A percentile compares a stretch with the other conserved stretches of the same genome.
Evolutionary conservation across 345 rosid species (phyloP).

Genomic region (Gossypium sturtianum): DNA sequence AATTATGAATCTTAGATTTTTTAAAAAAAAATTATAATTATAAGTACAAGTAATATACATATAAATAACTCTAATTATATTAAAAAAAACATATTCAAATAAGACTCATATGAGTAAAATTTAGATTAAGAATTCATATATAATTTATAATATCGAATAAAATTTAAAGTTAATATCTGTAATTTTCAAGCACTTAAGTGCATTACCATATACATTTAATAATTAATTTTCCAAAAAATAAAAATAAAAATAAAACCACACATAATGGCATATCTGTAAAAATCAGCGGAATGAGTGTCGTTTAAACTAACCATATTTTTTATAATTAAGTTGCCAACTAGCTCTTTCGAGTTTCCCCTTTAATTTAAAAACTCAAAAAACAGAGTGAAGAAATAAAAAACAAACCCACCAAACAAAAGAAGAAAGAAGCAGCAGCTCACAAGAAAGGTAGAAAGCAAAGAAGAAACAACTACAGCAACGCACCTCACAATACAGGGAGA

Average conservation of each 20-base stretch:
- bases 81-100: too few relatives aligned
- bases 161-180: too few relatives aligned
- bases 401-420: neutral
- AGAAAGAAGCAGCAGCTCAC: neutral
- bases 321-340: neutral
- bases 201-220: too few relatives aligned
- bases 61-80: too few relatives aligned
- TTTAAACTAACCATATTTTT: neutral
- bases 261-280: conserved; percentile 32
- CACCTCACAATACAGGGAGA: neutral
- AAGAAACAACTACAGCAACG: neutral
- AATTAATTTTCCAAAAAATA: neutral
- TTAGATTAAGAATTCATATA: too few relatives aligned
- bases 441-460: neutral
- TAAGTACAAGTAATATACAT: too few relatives aligned
- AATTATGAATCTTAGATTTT: too few relatives aligned
- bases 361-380: neutral
- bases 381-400: neutral
- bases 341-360: neutral
- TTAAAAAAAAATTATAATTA: too few relatives aligned
- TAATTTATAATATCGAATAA: too few relatives aligned
- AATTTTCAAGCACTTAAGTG: too few relatives aligned
- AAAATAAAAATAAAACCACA: neutral
- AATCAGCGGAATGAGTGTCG: conserved; percentile 7
- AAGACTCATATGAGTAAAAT: too few relatives aligned